Evolutionary conservation across 176 grass and related monocot genomes (phyloP).

Genomic region (Cymbopogon citratus): DNA sequence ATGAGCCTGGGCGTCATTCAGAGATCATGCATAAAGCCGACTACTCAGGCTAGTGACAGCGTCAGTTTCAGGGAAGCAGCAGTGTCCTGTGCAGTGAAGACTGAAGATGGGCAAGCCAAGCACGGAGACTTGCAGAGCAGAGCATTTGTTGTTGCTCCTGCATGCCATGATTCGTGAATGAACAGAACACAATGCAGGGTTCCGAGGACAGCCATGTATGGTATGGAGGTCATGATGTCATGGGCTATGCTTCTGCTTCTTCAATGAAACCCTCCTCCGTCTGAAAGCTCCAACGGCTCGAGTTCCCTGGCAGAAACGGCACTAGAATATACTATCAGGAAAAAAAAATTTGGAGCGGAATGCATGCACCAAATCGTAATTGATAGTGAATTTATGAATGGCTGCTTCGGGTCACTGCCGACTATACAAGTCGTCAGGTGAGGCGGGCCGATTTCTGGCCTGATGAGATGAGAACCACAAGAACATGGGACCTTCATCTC

Average conservation of each 20-base stretch:
- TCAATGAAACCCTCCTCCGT: background rate
- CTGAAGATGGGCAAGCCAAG: background rate
- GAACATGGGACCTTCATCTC: too few relatives aligned
- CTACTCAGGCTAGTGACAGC: background rate
- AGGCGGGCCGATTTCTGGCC: too few relatives aligned
- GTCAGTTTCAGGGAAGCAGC: background rate
- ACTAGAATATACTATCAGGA: background rate
- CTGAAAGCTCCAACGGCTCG: background rate
- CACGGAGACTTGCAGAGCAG: background rate
- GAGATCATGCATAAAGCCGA: background rate
- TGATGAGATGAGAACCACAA: too few relatives aligned
- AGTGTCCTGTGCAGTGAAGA: background rate
- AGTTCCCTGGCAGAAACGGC: conserved; percentile 11
- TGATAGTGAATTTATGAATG: too few relatives aligned
- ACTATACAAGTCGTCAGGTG: background rate
- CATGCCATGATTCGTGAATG: background rate
- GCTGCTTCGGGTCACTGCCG: too few relatives aligned
- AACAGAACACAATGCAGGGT: background rate
- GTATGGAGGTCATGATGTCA: background rate
- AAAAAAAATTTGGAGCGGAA: background rate
- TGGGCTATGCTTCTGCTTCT: background rate
- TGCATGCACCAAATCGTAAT: background rate
- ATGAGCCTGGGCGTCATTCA: background rate
- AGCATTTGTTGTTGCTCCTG: background rate
- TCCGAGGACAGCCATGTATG: background rate